Base-by-base conservation (phyloP, 2,329 filamentous ascomycete species). In the Ophiostoma montium region DNA sequence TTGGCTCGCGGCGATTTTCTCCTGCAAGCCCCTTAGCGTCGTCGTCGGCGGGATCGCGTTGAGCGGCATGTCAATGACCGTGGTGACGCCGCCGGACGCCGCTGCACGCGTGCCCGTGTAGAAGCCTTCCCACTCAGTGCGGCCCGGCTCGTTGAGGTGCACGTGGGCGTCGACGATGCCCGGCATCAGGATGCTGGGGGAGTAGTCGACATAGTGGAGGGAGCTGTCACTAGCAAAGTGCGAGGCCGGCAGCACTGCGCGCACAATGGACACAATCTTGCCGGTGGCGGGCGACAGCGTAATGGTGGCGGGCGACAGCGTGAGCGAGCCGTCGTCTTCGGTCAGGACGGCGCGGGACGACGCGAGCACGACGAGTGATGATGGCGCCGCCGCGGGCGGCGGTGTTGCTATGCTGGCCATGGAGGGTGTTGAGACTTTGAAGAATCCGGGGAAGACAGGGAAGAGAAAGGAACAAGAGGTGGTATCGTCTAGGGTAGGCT, bases 81-180 rank as follows among this genome's bases (percentile, higher is more conserved):
- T 96, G 5, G 92, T 98, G 23, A 96, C 92, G 58, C 92, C 92
- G 36, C 92, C 92, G 58, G 90, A 94, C 11, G 92, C 92, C 4
- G 92, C 92, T 32, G 92, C 92, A 58, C 86, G 78, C 21, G 92
- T 96, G 45, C 92, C 92, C 1, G 89, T 95, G 70, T 83, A 85
- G 71, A 98, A 98, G 11, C 92, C 92, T 63, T 98, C 92, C 92
- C 92, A 96, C 75, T 95, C 90, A 47, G 90, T 95, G 50, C 92
- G 78, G 38, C 92, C 92, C 0, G 92, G 92, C 68, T 98, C 92
- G 61, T 96, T 96, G 58, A 96, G 78, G 68, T 98, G 92, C 35
- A 98, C 92, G 64, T 98, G 92, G 33, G 92, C 90, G 63, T 98
- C 92, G 16, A 98, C 90, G 30, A 98, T 72, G 18, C 92, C 92